These are phyloP conservation scores for Magnaporthales sp. DNA, from an alignment of 2,329 filamentous ascomycete species.

Conservation along the genomic window DNA sequence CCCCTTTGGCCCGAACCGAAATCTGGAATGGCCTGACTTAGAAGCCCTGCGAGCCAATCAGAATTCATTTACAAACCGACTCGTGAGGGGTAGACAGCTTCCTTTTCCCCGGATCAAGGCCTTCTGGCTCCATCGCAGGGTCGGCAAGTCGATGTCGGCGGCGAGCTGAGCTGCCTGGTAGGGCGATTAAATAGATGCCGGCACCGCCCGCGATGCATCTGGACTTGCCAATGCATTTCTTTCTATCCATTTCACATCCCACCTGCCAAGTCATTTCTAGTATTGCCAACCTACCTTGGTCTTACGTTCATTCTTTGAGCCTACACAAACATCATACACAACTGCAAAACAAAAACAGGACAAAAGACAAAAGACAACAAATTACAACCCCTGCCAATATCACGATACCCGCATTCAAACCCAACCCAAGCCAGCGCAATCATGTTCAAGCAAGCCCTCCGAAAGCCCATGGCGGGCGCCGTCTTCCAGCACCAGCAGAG, in stretches of 20 bases:
- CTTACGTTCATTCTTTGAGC: background rate
- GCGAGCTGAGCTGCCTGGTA: background rate
- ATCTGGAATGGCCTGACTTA: background rate
- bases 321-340: background rate
- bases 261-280: background rate
- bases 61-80: background rate
- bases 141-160: background rate
- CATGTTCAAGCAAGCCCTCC: background rate
- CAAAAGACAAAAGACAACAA: background rate
- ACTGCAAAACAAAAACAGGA: background rate
- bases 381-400: background rate
- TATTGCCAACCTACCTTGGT: background rate
- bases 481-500: background rate
- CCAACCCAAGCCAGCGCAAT: background rate
- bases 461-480: background rate
- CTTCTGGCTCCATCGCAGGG: background rate
- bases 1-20: background rate
- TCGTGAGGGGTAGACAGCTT: background rate
- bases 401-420: background rate
- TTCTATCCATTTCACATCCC: background rate
- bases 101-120: background rate
- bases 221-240: background rate
- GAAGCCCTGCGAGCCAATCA: background rate
- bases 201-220: background rate
- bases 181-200: background rate